phyloP scores from a whole-genome alignment of 2,329 filamentous ascomycete species.

The Decorospora gaudefroyi region DNA sequence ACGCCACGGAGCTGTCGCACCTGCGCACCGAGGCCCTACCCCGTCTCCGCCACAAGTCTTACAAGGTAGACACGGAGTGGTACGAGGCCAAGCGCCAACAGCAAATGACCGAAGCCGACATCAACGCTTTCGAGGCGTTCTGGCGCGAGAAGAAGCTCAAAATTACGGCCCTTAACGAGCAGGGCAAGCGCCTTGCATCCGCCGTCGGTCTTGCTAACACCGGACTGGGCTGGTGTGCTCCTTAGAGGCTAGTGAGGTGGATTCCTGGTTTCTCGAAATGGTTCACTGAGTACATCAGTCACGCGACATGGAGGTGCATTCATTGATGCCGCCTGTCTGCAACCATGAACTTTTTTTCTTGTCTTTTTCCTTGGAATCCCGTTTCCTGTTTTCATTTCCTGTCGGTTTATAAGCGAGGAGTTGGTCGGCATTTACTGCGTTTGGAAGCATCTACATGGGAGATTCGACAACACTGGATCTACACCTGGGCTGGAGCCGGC shows the following conservation, averaged over 20 bases:
- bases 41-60: constrained; percentile 50
- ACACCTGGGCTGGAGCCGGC: constrained; percentile 12
- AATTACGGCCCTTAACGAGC: constrained; percentile 41
- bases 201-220: constrained; percentile 31
- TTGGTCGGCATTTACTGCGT: constrained; percentile 25
- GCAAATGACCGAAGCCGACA: constrained; percentile 22
- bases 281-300: constrained; percentile 12
- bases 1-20: constrained; percentile 45
- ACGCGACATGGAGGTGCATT: not conserved
- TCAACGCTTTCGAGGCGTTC: constrained; percentile 48
- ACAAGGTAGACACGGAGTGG: constrained; percentile 45
- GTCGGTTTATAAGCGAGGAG: constrained; percentile 31
- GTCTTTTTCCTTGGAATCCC: constrained; percentile 12
- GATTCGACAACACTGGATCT: constrained; percentile 18
- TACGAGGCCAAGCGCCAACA: constrained; percentile 35
- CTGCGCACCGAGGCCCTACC: constrained; percentile 49
- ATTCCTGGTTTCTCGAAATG: constrained; percentile 13
- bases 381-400: constrained; percentile 4
- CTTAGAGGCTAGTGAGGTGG: constrained; percentile 42
- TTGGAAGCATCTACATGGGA: constrained; percentile 22
- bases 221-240: constrained; percentile 45
- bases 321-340: not conserved
- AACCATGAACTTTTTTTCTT: constrained; percentile 5
- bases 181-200: constrained; percentile 33
- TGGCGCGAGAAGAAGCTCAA: constrained; percentile 45